These are phyloP conservation scores for Halenospora varia DNA, from an alignment of 495 filamentous ascomycete genomes.

Conservation along the genomic window DNA sequence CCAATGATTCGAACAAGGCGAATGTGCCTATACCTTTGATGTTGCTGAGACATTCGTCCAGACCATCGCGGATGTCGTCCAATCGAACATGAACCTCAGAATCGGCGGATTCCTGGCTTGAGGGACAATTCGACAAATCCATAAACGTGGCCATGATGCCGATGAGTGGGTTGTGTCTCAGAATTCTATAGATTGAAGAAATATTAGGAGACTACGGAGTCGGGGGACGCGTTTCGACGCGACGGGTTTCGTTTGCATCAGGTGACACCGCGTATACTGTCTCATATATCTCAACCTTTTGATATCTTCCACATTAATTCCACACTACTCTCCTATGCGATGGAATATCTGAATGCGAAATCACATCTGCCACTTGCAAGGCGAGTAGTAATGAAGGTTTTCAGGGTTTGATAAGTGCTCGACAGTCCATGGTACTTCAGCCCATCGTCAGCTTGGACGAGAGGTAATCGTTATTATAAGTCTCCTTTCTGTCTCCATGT, in stretches of 20 bases:
- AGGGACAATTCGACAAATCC: background rate
- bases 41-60: slow-evolving; percentile 1
- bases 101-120: background rate
- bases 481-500: slow-evolving; percentile 7
- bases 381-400: too few relatives aligned
- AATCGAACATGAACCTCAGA: background rate
- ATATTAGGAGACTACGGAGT: background rate
- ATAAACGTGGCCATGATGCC: background rate
- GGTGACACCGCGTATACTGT: background rate
- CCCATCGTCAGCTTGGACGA: too few relatives aligned
- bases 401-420: too few relatives aligned
- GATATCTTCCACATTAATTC: background rate
- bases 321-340: too few relatives aligned
- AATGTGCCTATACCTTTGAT: slow-evolving; percentile 4
- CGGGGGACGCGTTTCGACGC: too few relatives aligned
- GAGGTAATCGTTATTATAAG: too few relatives aligned
- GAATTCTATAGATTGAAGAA: background rate
- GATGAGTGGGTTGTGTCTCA: background rate
- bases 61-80: background rate
- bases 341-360: too few relatives aligned
- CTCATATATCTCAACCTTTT: background rate
- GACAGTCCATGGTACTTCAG: too few relatives aligned
- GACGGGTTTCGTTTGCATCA: background rate
- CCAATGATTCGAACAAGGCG: slow-evolving; percentile 5
- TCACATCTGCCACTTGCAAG: too few relatives aligned